These are phyloP conservation scores for Barnettozyma siamensis DNA, from an alignment of 805 yeast genomes.

Conservation along the genomic window DNA sequence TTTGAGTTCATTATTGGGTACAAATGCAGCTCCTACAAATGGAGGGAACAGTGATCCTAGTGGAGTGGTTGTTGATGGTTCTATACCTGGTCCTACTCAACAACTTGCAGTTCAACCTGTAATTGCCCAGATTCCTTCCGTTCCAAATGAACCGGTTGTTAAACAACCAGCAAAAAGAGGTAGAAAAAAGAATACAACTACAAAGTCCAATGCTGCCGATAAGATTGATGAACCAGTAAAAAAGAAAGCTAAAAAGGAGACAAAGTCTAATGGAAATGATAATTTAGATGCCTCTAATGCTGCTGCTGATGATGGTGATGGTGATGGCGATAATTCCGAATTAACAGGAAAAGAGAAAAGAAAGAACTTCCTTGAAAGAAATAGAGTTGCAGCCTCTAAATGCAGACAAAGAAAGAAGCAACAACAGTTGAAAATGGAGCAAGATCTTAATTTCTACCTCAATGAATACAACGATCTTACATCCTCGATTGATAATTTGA, in stretches of 20 bases:
- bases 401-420: constrained; percentile 94
- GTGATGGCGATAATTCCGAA: constrained; percentile 5
- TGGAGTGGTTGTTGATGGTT: neutral
- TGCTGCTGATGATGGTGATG: neutral
- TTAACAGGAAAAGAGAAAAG: constrained; percentile 71
- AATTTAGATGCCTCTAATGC: neutral
- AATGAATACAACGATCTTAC: constrained; percentile 64
- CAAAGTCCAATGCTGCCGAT: neutral
- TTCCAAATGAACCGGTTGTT: neutral
- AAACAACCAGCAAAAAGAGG: constrained; percentile 11
- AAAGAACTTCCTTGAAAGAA: constrained; percentile 75
- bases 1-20: constrained; percentile 25
- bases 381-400: constrained; percentile 91
- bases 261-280: neutral
- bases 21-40: neutral
- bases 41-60: neutral
- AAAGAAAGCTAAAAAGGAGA: constrained; percentile 1
- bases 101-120: neutral
- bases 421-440: constrained; percentile 76
- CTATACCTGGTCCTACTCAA: neutral
- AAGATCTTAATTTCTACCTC: constrained; percentile 64
- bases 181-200: constrained; percentile 9
- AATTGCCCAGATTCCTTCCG: neutral
- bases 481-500: constrained; percentile 48
- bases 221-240: constrained; percentile 5